Percentiles rank a stretch among this genome's conserved stretches.
Evolutionary conservation across 331 rosid genomes (phyloP).

Genomic region (Ulmus americana): DNA sequence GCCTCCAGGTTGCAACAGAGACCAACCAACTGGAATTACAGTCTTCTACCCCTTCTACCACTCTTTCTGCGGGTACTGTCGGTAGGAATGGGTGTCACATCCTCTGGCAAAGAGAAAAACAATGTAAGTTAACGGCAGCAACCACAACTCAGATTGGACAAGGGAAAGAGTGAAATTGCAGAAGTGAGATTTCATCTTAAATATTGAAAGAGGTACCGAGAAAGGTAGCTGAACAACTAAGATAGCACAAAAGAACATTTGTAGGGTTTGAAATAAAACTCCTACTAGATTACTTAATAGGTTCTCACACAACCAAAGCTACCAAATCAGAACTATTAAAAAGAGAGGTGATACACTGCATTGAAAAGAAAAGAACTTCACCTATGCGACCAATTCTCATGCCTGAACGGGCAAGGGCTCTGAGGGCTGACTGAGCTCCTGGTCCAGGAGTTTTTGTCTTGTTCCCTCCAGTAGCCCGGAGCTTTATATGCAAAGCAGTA

Average conservation of each 20-base stretch:
- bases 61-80: conserved; percentile 52
- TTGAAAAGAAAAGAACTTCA: conserved; percentile 9
- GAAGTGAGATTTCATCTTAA: no score
- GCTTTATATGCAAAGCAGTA: conserved; percentile 75
- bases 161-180: no score
- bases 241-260: no score
- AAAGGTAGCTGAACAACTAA: no score
- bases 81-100: conserved; percentile 46
- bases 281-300: no score
- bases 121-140: not conserved
- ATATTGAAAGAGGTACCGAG: no score
- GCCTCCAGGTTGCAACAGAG: not conserved
- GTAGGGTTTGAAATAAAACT: no score
- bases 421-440: conserved; percentile 78
- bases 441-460: conserved; percentile 84
- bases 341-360: no score
- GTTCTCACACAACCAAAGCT: no score
- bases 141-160: not conserved
- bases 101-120: conserved; percentile 28
- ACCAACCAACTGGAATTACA: conserved; percentile 7
- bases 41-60: conserved; percentile 49
- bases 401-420: conserved; percentile 89
- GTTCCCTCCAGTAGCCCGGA: conserved; percentile 84
- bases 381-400: conserved; percentile 87
- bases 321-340: no score